phyloP scores from a whole-genome alignment of 129 eudicot genomes.

The Apium graveolens region DNA sequence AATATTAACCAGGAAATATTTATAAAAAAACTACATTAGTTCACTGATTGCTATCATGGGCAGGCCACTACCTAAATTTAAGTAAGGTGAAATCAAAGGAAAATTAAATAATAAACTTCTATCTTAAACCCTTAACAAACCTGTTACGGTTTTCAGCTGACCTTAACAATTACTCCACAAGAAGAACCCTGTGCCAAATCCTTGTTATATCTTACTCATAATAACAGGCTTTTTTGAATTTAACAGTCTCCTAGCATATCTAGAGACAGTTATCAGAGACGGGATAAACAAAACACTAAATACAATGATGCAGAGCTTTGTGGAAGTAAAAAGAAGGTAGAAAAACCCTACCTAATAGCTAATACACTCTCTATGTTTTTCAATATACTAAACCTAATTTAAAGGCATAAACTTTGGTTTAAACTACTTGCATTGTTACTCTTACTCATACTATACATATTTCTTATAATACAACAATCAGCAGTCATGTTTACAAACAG shows the following conservation, averaged over 20 bases:
- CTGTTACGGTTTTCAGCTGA: too few relatives aligned
- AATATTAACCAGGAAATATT: background rate
- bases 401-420: background rate
- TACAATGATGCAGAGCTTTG: background rate
- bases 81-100: background rate
- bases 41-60: background rate
- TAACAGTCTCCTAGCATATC: background rate
- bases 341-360: background rate
- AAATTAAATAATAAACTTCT: background rate
- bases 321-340: background rate
- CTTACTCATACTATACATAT: background rate
- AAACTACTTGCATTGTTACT: background rate
- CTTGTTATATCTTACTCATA: background rate
- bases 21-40: background rate
- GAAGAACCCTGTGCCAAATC: background rate
- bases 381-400: too few relatives aligned
- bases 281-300: background rate
- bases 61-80: background rate
- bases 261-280: background rate
- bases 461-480: too few relatives aligned
- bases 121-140: background rate
- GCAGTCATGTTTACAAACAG: background rate
- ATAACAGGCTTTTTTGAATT: background rate
- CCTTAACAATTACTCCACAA: background rate
- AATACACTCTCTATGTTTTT: background rate